phyloP scores from a whole-genome alignment of 1,139 yeast species.

The Arxiozyma bovina region DNA sequence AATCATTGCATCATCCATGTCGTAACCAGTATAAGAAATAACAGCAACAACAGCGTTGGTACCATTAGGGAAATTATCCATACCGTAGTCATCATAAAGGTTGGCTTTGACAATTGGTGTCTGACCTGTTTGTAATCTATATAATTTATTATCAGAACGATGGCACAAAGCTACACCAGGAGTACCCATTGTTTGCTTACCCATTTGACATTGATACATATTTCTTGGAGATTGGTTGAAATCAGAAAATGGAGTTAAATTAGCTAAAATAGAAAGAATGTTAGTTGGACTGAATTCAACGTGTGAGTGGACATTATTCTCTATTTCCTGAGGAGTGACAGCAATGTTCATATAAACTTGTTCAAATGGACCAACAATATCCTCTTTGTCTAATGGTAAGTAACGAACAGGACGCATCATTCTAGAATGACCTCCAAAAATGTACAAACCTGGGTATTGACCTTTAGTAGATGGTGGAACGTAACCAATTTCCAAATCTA shows the following conservation, averaged over 20 bases:
- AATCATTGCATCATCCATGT: conserved; percentile 99
- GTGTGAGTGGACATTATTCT: conserved; percentile 72
- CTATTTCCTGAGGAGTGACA: conserved; percentile 87
- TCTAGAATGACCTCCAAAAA: conserved; percentile 87
- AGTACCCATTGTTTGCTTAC: conserved; percentile 99
- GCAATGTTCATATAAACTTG: conserved; percentile 97
- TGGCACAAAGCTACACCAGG: conserved; percentile 93
- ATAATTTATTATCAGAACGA: conserved; percentile 90
- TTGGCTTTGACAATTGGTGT: conserved; percentile 95
- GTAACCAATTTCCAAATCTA: conserved; percentile 83
- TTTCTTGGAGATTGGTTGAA: conserved; percentile 99
- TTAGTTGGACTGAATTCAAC: conserved; percentile 94
- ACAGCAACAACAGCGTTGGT: conserved; percentile 98
- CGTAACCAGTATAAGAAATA: conserved; percentile 96
- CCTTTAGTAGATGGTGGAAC: conserved; percentile 94
- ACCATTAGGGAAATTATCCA: conserved; percentile 98
- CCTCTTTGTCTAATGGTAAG: conserved; percentile 72
- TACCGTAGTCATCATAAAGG: conserved; percentile 88
- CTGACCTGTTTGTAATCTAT: conserved; percentile 90
- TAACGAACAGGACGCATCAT: conserved; percentile 95
- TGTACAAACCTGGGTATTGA: conserved; percentile 90
- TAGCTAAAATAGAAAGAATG: conserved; percentile 86
- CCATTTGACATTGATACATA: conserved; percentile 99
- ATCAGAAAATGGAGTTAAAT: conserved; percentile 94
- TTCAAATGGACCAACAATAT: conserved; percentile 93